Evolutionary conservation across 495 filamentous ascomycete species (phyloP).

Genomic region (Immersiella caudata): DNA sequence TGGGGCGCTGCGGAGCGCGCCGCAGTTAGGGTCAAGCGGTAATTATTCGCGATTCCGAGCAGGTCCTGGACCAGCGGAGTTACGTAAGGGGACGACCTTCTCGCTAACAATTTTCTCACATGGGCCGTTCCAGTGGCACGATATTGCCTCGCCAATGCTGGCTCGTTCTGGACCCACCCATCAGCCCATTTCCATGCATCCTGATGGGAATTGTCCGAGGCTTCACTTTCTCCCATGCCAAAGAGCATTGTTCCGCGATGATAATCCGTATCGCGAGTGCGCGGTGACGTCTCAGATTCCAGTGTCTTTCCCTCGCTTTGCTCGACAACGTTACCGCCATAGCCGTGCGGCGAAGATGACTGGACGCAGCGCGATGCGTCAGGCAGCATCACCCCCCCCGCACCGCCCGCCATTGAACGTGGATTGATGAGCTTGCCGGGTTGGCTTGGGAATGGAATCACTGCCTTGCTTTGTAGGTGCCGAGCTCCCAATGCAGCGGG

Average conservation of each 20-base stretch:
- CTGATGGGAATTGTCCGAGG: neutral
- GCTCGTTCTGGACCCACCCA: slow-evolving; percentile 24
- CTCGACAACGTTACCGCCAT: neutral
- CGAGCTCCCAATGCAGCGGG: slow-evolving; percentile 1
- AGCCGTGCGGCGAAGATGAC: neutral
- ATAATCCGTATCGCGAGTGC: neutral
- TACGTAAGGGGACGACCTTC: neutral
- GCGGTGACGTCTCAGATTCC: neutral
- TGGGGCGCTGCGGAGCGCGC: neutral
- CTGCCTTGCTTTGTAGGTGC: neutral
- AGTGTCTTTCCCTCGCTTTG: neutral
- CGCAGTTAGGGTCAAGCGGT: slow-evolving; percentile 3
- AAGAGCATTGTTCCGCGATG: neutral
- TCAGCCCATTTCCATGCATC: slow-evolving; percentile 29
- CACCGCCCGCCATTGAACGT: neutral
- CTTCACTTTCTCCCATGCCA: neutral
- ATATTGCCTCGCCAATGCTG: slow-evolving; percentile 22
- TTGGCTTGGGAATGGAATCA: neutral
- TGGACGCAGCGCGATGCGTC: neutral
- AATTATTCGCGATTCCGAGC: slow-evolving; percentile 26
- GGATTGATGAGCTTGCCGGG: neutral
- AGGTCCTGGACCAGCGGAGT: neutral
- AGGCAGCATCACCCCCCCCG: neutral
- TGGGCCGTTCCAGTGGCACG: slow-evolving; percentile 33
- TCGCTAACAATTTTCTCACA: slow-evolving; percentile 27